Evolutionary conservation across 345 rosid genomes (phyloP).

Genomic region (Dipteronia dyeriana): DNA sequence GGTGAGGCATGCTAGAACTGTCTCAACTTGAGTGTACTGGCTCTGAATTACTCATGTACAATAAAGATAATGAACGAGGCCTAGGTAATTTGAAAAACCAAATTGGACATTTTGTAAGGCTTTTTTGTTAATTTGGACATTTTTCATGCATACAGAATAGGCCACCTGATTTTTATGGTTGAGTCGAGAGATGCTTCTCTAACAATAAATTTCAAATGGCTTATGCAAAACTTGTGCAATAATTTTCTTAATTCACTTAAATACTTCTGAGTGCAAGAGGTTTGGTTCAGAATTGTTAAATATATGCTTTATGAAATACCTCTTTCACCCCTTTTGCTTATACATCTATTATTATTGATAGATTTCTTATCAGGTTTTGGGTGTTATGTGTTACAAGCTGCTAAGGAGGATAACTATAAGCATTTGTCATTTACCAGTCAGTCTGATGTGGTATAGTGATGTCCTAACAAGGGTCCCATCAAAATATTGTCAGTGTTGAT

Average conservation of each 20-base stretch:
- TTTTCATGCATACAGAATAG: neutral
- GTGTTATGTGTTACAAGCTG: neutral
- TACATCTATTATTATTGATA: neutral
- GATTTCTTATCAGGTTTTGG: neutral
- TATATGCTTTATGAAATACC: neutral
- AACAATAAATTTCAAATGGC: neutral
- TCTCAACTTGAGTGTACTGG: slow-evolving; percentile 1
- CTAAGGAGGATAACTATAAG: neutral
- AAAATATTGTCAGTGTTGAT: no score
- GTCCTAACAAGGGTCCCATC: neutral
- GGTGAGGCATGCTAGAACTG: neutral
- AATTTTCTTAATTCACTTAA: neutral
- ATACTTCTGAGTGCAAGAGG: neutral
- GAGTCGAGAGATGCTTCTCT: neutral
- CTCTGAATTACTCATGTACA: neutral
- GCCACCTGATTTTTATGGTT: neutral
- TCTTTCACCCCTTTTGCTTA: neutral
- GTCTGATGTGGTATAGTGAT: neutral
- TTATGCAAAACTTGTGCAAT: neutral
- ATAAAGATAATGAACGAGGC: neutral
- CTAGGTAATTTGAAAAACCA: neutral
- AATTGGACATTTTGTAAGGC: neutral
- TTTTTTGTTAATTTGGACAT: neutral
- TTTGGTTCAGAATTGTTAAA: neutral
- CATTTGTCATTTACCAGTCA: neutral